phyloP scores from a whole-genome alignment of 176 grass and related monocot species.

The Phoenix roebelenii region DNA sequence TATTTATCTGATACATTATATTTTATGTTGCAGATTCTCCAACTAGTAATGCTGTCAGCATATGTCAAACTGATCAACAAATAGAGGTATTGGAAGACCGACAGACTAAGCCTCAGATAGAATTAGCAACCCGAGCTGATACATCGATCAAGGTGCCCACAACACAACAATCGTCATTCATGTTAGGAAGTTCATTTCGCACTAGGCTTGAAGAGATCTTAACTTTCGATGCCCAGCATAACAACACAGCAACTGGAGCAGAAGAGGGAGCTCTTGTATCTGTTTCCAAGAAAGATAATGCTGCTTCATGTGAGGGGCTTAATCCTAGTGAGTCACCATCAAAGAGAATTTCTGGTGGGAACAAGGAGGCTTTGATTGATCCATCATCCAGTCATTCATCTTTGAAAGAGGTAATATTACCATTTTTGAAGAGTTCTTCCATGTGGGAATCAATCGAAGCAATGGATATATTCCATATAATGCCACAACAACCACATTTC shows the following conservation, averaged over 20 bases:
- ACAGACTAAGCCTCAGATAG: neutral
- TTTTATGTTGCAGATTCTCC: constrained; percentile 18
- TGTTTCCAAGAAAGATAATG: neutral
- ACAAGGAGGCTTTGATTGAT: constrained; percentile 10
- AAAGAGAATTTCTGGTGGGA: constrained; percentile 1
- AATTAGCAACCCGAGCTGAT: constrained; percentile 2
- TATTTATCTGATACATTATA: constrained; percentile 3
- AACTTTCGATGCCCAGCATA: neutral
- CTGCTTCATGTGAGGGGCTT: constrained; percentile 1
- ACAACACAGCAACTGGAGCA: neutral
- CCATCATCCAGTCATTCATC: neutral
- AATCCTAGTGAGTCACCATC: neutral
- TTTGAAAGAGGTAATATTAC: constrained; percentile 1
- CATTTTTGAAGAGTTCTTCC: constrained; percentile 34
- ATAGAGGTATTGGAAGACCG: neutral
- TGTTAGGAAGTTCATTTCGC: neutral
- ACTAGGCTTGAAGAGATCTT: neutral
- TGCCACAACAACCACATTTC: constrained; percentile 59
- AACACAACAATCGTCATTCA: too few species aligned
- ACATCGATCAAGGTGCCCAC: neutral
- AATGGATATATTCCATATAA: constrained; percentile 23
- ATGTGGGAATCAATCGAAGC: constrained; percentile 43
- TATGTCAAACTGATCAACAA: neutral
- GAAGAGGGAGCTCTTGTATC: constrained; percentile 9
- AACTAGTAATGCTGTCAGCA: neutral